These are phyloP conservation scores for Apophysomyces elegans DNA, from an alignment of 371 early-diverging fungal species.

Conservation along the genomic window DNA sequence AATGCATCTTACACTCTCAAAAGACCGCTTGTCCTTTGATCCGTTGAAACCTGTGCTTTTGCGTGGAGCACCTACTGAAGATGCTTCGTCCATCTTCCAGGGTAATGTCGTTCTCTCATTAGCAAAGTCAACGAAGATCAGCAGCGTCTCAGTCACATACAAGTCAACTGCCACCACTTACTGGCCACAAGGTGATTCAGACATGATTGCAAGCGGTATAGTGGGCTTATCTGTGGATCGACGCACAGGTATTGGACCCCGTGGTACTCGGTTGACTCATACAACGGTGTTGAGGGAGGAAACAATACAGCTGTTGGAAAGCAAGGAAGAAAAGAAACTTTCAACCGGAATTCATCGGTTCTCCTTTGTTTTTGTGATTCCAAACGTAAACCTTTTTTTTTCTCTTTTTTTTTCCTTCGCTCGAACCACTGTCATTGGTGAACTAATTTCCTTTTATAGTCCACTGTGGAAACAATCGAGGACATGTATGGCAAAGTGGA, in stretches of 20 bases:
- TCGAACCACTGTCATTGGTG: not conserved
- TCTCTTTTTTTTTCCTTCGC: too few relatives aligned
- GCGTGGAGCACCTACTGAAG: conserved; percentile 35
- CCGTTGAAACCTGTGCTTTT: conserved; percentile 38
- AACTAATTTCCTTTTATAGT: conserved; percentile 17
- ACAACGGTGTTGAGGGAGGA: conserved; percentile 30
- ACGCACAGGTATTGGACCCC: conserved; percentile 34
- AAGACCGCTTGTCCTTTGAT: conserved; percentile 35
- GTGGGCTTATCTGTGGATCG: conserved; percentile 11
- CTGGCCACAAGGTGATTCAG: conserved; percentile 38
- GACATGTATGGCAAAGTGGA: conserved; percentile 37
- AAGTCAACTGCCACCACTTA: conserved; percentile 28
- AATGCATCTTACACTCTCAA: conserved; percentile 32
- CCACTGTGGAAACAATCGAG: conserved; percentile 40
- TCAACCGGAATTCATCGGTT: conserved; percentile 38
- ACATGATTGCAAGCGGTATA: not conserved
- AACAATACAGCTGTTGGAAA: conserved; percentile 25
- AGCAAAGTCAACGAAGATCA: conserved; percentile 32
- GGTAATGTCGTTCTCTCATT: conserved; percentile 32
- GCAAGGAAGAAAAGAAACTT: conserved; percentile 30
- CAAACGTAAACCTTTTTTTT: conserved; percentile 31
- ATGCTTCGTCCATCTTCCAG: conserved; percentile 36
- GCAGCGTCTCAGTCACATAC: conserved; percentile 27
- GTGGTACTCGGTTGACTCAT: conserved; percentile 36
- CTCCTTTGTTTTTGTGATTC: conserved; percentile 40